Evolutionary conservation across 805 yeast genomes (phyloP).

Genomic region (Hanseniaspora pseudoguilliermondii): DNA sequence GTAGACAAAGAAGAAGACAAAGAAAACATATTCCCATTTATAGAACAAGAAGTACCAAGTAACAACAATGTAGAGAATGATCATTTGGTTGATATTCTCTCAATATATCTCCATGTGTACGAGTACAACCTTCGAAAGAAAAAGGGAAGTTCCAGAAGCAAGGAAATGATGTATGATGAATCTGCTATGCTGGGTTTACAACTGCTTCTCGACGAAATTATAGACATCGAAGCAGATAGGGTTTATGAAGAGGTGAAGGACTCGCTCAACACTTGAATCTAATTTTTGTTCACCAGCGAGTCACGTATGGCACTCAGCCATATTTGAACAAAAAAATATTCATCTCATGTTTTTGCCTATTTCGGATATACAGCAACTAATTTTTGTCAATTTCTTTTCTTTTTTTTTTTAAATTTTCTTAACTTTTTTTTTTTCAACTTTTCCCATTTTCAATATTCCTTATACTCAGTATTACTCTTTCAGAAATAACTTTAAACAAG

Average conservation of each 20-base stretch:
- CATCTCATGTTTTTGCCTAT: too few species aligned
- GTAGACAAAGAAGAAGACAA: not conserved
- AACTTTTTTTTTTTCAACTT: too few species aligned
- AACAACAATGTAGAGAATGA: not conserved
- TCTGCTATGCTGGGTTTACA: not conserved
- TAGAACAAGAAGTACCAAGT: not conserved
- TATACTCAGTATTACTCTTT: too few species aligned
- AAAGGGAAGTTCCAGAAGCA: conserved; percentile 4
- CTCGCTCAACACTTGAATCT: not conserved
- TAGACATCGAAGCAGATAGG: conserved; percentile 9
- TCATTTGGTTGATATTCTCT: conserved; percentile 2
- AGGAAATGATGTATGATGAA: conserved; percentile 12
- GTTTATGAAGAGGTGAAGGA: not conserved
- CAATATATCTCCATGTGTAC: conserved; percentile 3
- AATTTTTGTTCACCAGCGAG: not conserved
- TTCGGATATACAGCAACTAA: too few species aligned
- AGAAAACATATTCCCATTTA: not conserved
- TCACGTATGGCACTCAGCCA: not conserved
- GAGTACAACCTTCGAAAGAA: conserved; percentile 1
- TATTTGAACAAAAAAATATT: not conserved
- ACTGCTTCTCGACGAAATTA: conserved; percentile 8
- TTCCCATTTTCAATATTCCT: too few species aligned
- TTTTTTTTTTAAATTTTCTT: not conserved
- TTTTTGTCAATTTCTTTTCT: not conserved
- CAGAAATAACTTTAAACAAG: too few species aligned